These are phyloP conservation scores for Lignosus rhinocerotis DNA, from an alignment of 1,284 basidiomycete genomes.

Conservation along the genomic window DNA sequence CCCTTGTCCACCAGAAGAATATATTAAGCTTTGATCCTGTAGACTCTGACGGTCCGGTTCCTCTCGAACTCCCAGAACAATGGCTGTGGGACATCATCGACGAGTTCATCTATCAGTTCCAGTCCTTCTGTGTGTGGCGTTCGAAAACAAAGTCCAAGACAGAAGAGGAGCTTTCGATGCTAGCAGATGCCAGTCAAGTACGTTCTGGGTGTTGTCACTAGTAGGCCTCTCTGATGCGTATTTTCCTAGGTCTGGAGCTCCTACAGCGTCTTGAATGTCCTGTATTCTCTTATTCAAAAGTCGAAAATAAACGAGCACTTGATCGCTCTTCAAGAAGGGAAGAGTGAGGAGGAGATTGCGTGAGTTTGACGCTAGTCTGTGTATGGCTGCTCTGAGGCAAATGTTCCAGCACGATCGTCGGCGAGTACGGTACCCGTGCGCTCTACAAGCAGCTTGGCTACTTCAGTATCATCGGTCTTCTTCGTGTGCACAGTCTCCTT, in stretches of 20 bases:
- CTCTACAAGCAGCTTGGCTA: slow-evolving; percentile 97
- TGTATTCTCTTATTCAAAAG: slow-evolving; percentile 98
- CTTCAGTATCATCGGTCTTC: slow-evolving; percentile 93
- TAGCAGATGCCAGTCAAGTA: slow-evolving; percentile 77
- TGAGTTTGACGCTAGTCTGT: slow-evolving; percentile 39
- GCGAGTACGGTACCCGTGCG: slow-evolving; percentile 88
- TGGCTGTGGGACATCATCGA: slow-evolving; percentile 99
- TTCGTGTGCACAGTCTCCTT: slow-evolving; percentile 93
- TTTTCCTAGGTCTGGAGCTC: slow-evolving; percentile 84
- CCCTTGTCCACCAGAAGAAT: not conserved
- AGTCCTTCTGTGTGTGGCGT: slow-evolving; percentile 92
- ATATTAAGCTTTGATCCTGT: not conserved
- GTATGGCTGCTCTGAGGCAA: not conserved
- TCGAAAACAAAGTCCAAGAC: slow-evolving; percentile 84
- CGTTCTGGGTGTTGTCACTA: slow-evolving; percentile 18
- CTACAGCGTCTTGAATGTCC: slow-evolving; percentile 96
- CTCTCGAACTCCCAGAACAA: slow-evolving; percentile 91
- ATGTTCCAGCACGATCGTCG: slow-evolving; percentile 72
- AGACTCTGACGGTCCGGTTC: slow-evolving; percentile 94
- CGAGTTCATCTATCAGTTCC: slow-evolving; percentile 99
- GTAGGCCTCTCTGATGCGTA: slow-evolving; percentile 8
- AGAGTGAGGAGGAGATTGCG: slow-evolving; percentile 81
- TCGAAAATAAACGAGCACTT: slow-evolving; percentile 95
- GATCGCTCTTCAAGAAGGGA: slow-evolving; percentile 77
- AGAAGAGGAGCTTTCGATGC: slow-evolving; percentile 85